Base-by-base conservation (phyloP, 208 protist species). In the Porcisia deanei region DNA sequence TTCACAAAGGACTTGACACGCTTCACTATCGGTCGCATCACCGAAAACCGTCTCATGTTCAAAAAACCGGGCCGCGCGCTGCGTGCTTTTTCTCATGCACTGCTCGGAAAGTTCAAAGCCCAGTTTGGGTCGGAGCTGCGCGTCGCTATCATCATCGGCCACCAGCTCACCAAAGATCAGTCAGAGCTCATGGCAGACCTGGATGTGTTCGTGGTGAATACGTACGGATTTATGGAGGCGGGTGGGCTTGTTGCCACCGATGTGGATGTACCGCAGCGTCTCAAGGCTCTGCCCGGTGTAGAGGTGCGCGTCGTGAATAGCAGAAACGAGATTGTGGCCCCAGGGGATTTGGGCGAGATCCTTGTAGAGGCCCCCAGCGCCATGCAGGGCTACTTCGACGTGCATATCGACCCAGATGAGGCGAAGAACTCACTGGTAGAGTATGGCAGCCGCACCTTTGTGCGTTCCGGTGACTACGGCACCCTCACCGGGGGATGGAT, bases 361-460 rank as follows among this genome's bases (percentile, higher is more conserved):
- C 88, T 97, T 43, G 84, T 97, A 30, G 91, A 97, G 82, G 88
- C 90, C 8, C 94, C 94, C 16, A 81, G 96, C 77, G 88, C 91
- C 25, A 97, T 97, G 94, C 91, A 96, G 79, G 94, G 94, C 41
- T 97, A 97, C 84, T 97, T 97, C 77, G 94, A 97, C 75, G 83
- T 96, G 5, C 82, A 97, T 66, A 94, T 97, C 77, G 87, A 94
- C 78, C 94, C 91, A 16, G 91, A 96, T 70, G 90, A 97, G 78
- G 90, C 88, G 1, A 90, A 88, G 68, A 95, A 97, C 71, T 93
- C 94, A 6, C 83, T 97, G 65, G 84, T 97, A 4, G 90, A 93
- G 73, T 97, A 96, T 71, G 94, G 94, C 47, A 89, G 87, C 72
- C 90, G 94, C 72, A 94, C 94, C 41, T 97, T 97, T 86, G 94